These are phyloP conservation scores for Durio zibethinus DNA, from an alignment of 345 rosid genomes.

Conservation along the genomic window DNA sequence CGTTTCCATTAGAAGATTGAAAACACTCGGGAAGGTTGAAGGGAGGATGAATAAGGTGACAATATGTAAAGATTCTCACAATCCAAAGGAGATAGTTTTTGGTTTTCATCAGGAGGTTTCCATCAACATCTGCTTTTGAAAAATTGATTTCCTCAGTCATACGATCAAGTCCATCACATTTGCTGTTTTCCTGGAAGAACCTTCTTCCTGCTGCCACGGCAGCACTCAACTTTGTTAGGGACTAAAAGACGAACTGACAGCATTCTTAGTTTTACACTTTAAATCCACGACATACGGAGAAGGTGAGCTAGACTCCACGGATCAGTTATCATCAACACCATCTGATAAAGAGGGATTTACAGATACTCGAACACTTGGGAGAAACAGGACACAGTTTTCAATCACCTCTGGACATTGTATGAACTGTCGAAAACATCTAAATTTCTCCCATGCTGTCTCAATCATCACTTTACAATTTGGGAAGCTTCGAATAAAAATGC, in stretches of 20 bases:
- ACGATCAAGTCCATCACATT: neutral
- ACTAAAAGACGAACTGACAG: no score
- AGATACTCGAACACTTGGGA: no score
- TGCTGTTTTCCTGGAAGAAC: neutral
- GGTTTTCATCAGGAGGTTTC: neutral
- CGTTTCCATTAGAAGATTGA: neutral
- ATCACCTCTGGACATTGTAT: neutral
- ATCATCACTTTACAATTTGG: conserved; percentile 2
- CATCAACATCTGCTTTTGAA: neutral
- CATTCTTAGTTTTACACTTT: no score
- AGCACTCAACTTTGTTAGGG: neutral
- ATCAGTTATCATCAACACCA: no score
- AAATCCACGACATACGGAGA: neutral
- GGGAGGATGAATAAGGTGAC: neutral
- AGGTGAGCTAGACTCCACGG: no score
- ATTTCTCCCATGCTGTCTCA: neutral
- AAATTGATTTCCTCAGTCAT: neutral
- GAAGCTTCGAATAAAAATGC: neutral
- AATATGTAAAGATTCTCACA: neutral
- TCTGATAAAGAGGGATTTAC: no score
- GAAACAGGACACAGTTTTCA: neutral
- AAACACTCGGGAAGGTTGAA: neutral
- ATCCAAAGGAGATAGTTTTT: neutral
- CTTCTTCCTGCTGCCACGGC: neutral
- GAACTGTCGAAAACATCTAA: neutral